A percentile compares a stretch with the other conserved stretches of the same genome.
Evolutionary conservation across 1,284 basidiomycete species (phyloP).

Genomic region (Ceratobasidium sp.): DNA sequence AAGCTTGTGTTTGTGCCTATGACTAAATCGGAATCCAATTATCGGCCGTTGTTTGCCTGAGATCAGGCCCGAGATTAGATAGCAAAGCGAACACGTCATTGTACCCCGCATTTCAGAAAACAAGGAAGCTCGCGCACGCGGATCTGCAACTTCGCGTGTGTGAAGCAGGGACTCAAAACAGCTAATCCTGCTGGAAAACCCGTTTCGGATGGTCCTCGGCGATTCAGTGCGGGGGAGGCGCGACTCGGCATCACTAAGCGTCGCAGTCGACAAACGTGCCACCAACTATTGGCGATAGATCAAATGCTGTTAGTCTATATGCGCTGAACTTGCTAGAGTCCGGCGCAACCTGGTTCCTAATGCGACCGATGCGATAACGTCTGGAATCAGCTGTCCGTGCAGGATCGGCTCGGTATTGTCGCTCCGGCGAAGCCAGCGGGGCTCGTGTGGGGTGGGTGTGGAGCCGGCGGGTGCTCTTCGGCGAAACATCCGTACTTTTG

Average conservation of each 20-base stretch:
- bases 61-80: slow-evolving; percentile 34
- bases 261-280: slow-evolving; percentile 15
- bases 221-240: slow-evolving; percentile 25
- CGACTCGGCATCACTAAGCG: not conserved
- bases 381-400: not conserved
- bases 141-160: slow-evolving; percentile 9
- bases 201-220: slow-evolving; percentile 32
- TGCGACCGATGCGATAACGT: not conserved
- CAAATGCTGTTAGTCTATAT: slow-evolving; percentile 22
- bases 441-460: slow-evolving; percentile 19
- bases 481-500: slow-evolving; percentile 6
- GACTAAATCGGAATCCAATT: slow-evolving; percentile 7
- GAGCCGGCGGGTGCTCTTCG: slow-evolving; percentile 25
- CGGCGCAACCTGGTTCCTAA: not conserved
- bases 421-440: not conserved
- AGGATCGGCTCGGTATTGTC: not conserved
- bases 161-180: slow-evolving; percentile 38
- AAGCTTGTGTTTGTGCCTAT: not conserved
- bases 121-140: slow-evolving; percentile 27
- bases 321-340: not conserved
- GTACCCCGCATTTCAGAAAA: slow-evolving; percentile 29
- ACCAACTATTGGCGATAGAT: slow-evolving; percentile 15
- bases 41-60: slow-evolving; percentile 7
- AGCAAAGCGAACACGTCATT: not conserved
- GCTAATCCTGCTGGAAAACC: slow-evolving; percentile 18